Evolutionary conservation across 768 basidiomycete genomes (phyloP).

Genomic region (Tricholoma flavovirens): DNA sequence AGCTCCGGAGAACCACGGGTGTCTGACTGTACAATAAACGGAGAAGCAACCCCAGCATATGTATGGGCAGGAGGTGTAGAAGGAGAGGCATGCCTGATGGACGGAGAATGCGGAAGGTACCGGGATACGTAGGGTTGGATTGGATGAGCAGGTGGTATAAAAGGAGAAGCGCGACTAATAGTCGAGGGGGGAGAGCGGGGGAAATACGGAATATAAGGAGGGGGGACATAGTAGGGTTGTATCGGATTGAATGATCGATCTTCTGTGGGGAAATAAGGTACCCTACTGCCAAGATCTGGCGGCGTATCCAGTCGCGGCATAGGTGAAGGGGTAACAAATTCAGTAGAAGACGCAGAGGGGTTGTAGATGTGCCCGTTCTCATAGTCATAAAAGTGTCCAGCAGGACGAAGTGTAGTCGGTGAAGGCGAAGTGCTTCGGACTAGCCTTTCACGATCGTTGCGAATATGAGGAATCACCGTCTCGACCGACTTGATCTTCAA

Average conservation of each 20-base stretch:
- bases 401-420: not conserved
- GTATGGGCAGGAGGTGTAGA: not conserved
- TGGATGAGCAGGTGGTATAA: not conserved
- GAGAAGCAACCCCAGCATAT: not conserved
- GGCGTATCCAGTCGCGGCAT: not conserved
- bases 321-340: not conserved
- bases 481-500: constrained; percentile 62
- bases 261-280: not conserved
- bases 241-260: not conserved
- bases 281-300: not conserved
- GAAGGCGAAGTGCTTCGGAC: not conserved
- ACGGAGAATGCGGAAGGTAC: not conserved
- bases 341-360: constrained; percentile 4
- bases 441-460: not conserved
- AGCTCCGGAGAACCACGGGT: not conserved
- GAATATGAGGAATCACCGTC: constrained; percentile 29
- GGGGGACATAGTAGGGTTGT: not conserved
- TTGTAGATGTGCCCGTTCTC: constrained; percentile 16
- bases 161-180: not conserved
- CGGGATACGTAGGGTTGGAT: not conserved
- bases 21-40: not conserved
- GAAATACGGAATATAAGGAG: not conserved
- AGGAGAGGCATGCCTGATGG: not conserved
- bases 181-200: not conserved
- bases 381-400: constrained; percentile 1